Base-by-base conservation (phyloP, 441 rosid species). In the Theobroma grandiflorum region DNA sequence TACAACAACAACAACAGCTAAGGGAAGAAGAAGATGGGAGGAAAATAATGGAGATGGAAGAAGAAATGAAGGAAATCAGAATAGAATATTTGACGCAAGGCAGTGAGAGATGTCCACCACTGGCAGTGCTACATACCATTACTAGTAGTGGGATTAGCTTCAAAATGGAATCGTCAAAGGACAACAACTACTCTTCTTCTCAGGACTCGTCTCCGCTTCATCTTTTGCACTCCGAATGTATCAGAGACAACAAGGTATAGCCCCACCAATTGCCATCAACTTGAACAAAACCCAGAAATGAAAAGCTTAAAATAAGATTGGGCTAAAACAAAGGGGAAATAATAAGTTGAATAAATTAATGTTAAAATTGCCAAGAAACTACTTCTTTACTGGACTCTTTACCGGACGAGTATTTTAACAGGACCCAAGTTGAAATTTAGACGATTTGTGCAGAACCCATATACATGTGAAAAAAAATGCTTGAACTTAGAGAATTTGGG, bases 41-140 rank as follows among this genome's bases (percentile, higher is more conserved):
- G 73, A 72, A 77, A 65, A 81, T 85, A 50, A 83, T 83, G 78
- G 50, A 37, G 64, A 12, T 73, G 33, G 76, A 55, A 55, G 95
- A 92, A 78, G 83, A 86, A 80, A 79, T 86, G 90, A 93, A 85
- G 83, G 98, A 90, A 80, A 88, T 97, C 92, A 91, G 86, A 63
- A 89, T 93, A 62, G 84, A 85, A 76, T 82, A 86, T 81, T 91
- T 91, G 81, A 90, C 98, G 58, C 87, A 82, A 84, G 77, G 91
- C 66, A 94, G 99, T 84, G 97, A 97, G 86, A 97, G 99, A 76
- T 95, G 99, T 84, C 92, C 97, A 14, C 99, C 99, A 78, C 95
- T 95, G 37, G 90, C 99, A 22, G 97, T 97, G 38, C 94, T 97
- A 14, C 93, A 90, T 86, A 92, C 95, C 64, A 76, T 97, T 80